phyloP scores from a whole-genome alignment of 495 filamentous ascomycete genomes.

The Podospora tetraspora region DNA sequence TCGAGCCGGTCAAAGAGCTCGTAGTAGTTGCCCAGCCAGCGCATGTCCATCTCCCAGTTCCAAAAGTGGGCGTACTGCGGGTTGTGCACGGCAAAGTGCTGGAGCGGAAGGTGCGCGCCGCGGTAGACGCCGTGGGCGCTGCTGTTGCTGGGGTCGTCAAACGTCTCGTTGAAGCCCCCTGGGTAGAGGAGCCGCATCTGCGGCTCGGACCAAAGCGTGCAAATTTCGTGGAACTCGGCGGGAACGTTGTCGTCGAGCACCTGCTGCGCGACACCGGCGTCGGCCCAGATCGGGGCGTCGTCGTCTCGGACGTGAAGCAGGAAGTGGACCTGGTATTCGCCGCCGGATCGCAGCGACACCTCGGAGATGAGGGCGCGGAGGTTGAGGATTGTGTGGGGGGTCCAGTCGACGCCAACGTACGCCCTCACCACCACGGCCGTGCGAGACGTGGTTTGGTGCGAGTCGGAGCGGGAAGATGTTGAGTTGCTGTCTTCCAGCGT shows the following conservation, averaged over 20 bases:
- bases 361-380: slow-evolving; percentile 79
- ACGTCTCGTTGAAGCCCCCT: slow-evolving; percentile 61
- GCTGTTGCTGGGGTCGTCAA: slow-evolving; percentile 51
- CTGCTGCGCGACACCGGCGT: slow-evolving; percentile 48
- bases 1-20: slow-evolving; percentile 75
- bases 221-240: slow-evolving; percentile 79
- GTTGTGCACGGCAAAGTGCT: slow-evolving; percentile 85
- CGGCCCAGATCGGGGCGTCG: slow-evolving; percentile 58
- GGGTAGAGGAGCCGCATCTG: slow-evolving; percentile 88
- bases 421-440: slow-evolving; percentile 69
- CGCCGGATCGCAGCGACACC: slow-evolving; percentile 64
- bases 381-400: slow-evolving; percentile 60
- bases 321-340: slow-evolving; percentile 76
- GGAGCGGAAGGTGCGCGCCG: slow-evolving; percentile 81
- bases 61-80: slow-evolving; percentile 91
- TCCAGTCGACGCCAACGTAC: slow-evolving; percentile 67
- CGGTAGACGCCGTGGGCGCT: slow-evolving; percentile 89
- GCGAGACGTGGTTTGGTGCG: slow-evolving; percentile 45
- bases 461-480: slow-evolving; percentile 6
- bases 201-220: slow-evolving; percentile 84
- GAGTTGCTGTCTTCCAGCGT: slow-evolving; percentile 15
- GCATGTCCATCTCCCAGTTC: slow-evolving; percentile 98
- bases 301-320: slow-evolving; percentile 71
- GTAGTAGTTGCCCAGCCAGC: slow-evolving; percentile 91
- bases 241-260: slow-evolving; percentile 71